Evolutionary conservation across 768 basidiomycete species (phyloP).

Genomic region (Agaricus blazei): DNA sequence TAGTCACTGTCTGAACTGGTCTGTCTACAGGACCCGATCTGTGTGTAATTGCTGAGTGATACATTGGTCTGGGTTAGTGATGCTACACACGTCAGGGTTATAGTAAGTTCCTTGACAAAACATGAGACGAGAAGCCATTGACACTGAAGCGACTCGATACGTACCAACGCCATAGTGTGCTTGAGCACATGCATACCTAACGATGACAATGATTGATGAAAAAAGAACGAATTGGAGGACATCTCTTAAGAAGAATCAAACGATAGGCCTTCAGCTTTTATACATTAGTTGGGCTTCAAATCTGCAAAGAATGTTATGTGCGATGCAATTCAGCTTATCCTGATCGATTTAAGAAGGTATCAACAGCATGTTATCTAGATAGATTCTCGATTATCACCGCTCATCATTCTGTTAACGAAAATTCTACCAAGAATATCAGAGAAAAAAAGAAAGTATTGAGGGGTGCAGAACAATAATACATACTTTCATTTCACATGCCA

Average conservation of each 20-base stretch:
- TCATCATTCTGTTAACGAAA: background rate
- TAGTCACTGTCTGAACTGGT: background rate
- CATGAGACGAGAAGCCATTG: background rate
- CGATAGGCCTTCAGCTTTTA: background rate
- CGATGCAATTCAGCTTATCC: background rate
- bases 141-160: background rate
- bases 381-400: background rate
- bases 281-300: background rate
- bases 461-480: background rate
- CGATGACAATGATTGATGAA: background rate
- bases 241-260: background rate
- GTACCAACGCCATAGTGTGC: background rate
- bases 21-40: background rate
- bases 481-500: too few relatives aligned
- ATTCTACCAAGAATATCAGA: background rate
- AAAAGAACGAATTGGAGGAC: background rate
- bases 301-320: background rate
- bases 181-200: background rate
- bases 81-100: background rate
- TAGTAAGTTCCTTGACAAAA: background rate
- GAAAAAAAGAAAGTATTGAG: background rate
- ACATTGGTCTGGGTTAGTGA: background rate
- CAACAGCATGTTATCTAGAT: background rate
- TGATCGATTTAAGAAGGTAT: background rate
- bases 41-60: background rate